Base-by-base conservation (phyloP, 345 rosid species). In the Citrus inodora region DNA sequence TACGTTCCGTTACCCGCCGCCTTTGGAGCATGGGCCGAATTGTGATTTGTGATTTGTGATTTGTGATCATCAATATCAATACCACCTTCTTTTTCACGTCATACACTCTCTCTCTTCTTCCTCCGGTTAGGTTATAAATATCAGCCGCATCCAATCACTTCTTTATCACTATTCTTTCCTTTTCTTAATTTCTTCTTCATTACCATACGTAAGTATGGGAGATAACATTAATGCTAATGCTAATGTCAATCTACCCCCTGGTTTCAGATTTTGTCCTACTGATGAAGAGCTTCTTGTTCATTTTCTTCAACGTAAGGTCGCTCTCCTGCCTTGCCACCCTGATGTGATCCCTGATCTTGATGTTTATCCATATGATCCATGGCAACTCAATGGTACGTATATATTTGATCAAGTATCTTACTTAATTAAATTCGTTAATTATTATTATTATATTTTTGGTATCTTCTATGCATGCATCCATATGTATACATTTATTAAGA, bases 271-370 rank as follows among this genome's bases (percentile, higher is more conserved):
- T 66, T 85, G 74, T 70, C 99, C 98, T 0, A 92, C 96, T 0
- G 99, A 96, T 7, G 98, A 96, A 82, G 97, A 96, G 81, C 98
- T 96, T 6, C 89, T 95, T 0, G 95, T 93, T 78, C 99, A 93
- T 85, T 96, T 96, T 84, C 99, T 96, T 70, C 98, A 93, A 55
- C 95, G 99, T 1, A 96, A 89, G 78, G 91, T 93, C 10, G 67
- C 97, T 46, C 95, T 93, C 79, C 79, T 93, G 78, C 97, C 97
- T n/a, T 89, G 90, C 85, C 93, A 92, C 58, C 98, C 99, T 3
- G 94, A 96, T 53, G 92, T 96, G 81, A 96, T 96, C 80, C 99
- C 99, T 3, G 99, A 96, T 85, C 98, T 96, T 53, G 91, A 90
- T 62, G 91, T 96, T 60, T 89, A 85, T 80, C 92, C 91, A 17